Percentiles rank a stretch among this genome's conserved stretches.
Evolutionary conservation across 495 filamentous ascomycete genomes (phyloP).

Genomic region (Parathielavia hyrcaniae): DNA sequence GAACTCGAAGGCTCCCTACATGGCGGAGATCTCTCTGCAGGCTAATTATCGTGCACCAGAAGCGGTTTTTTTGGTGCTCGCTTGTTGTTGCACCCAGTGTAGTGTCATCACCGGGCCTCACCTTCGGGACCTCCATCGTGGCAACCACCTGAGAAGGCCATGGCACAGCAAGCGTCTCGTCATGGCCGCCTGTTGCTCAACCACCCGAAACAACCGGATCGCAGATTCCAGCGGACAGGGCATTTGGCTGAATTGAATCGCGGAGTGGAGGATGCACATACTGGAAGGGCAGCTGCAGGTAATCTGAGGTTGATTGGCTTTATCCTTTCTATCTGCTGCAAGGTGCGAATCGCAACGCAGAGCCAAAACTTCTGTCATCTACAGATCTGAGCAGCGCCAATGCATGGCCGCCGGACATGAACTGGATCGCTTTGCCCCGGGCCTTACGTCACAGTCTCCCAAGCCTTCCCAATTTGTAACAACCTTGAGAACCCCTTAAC

Average conservation of each 20-base stretch:
- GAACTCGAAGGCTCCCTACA: background rate
- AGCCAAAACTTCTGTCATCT: background rate
- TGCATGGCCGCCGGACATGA: background rate
- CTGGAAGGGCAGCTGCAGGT: constrained; percentile 31
- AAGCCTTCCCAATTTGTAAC: background rate
- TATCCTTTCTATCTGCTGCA: constrained; percentile 1
- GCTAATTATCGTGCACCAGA: background rate
- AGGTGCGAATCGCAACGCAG: constrained; percentile 15
- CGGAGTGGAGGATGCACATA: constrained; percentile 22
- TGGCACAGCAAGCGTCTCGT: constrained; percentile 12
- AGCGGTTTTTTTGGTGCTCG: constrained; percentile 3
- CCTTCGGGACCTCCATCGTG: constrained; percentile 1
- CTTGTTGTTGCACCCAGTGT: constrained; percentile 19
- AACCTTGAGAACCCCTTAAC: no score
- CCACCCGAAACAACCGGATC: constrained; percentile 25
- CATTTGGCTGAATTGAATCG: constrained; percentile 14
- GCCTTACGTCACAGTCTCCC: constrained; percentile 12
- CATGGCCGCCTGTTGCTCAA: constrained; percentile 19
- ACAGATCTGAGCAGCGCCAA: constrained; percentile 5
- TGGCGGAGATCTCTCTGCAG: constrained; percentile 4
- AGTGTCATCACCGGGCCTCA: constrained; percentile 9
- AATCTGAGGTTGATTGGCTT: constrained; percentile 20
- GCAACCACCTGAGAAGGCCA: background rate
- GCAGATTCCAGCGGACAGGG: constrained; percentile 16
- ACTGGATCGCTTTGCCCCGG: background rate